Base-by-base conservation (phyloP, 2,329 filamentous ascomycete species). In the Epichloe amarillans region DNA sequence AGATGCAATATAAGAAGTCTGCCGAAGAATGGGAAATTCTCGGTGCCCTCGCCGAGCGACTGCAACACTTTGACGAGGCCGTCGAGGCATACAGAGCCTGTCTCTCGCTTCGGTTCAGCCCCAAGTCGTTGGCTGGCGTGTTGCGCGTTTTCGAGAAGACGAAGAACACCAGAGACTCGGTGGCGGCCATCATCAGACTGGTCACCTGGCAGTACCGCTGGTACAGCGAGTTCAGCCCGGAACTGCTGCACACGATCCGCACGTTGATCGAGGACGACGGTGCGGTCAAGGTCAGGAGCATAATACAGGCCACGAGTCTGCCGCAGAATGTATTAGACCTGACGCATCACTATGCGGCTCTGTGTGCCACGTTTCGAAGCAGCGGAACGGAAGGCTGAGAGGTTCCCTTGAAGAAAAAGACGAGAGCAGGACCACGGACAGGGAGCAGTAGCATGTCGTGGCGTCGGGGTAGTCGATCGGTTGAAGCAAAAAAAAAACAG, bases 161-260 rank as follows among this genome's bases (percentile, higher is more conserved):
- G 52, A 86, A 85, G 61, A 88, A 87, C 67, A 89, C 87, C 3
- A 75, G 88, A 54, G 86, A 89, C 54, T 88, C 84, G 52, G 77
- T 97, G 6, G 85, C 83, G 30, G 83, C 87, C n/a, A 75, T 96
- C 52, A 96, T 98, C 57, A 77, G 89, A 49, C 73, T 98, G 41
- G 88, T 97, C 36, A 93, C 91, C 12, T 98, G 93, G 93, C 93
- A 98, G 70, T 98, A 96, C 70, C 79, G 93, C 58, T 98, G 93
- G 93, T 98, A 98, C 72, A 96, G 90, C 51, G 93, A 98, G 78
- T 98, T 98, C 70, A 96, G 90, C 17, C 93, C 93, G 0, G 83
- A 90, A 56, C 77, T 98, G 42, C 78, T 98, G 50, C 88, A 83
- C 67, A 84, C 87, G 3, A 87, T 97, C 61, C 84, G 93, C 55